These are phyloP conservation scores for Sequoiadendron giganteum DNA, from an alignment of 75 land plant species.

Conservation along the genomic window DNA sequence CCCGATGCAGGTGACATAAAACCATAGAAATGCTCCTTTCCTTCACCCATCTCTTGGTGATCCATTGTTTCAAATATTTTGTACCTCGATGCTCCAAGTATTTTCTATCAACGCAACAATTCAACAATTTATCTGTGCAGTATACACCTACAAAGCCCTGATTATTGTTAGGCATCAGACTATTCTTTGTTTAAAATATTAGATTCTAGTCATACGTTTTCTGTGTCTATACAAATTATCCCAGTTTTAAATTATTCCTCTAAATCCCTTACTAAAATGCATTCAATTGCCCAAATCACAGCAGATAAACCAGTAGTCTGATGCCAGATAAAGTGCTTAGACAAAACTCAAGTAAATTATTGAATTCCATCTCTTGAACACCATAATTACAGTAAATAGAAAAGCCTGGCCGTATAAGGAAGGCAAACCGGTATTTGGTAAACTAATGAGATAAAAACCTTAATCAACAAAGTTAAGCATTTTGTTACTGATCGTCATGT, in stretches of 20 bases:
- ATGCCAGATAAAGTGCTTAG: not conserved
- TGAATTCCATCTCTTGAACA: not conserved
- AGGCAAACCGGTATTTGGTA: not conserved
- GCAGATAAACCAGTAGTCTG: not conserved
- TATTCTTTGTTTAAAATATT: not conserved
- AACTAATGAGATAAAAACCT: not conserved
- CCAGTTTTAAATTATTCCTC: not conserved
- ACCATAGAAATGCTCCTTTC: slow-evolving; percentile 9
- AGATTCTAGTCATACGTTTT: not conserved
- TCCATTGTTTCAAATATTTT: slow-evolving; percentile 3
- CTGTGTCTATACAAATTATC: not conserved
- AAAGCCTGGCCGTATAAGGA: not conserved
- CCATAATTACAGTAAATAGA: not conserved
- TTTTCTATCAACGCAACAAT: not conserved
- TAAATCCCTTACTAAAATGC: not conserved
- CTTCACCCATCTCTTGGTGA: slow-evolving; percentile 5
- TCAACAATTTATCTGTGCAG: not conserved
- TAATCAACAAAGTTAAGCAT: not conserved
- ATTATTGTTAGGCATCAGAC: not conserved
- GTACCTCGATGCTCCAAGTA: not conserved
- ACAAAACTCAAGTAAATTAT: not conserved
- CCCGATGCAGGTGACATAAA: not conserved
- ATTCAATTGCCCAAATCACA: not conserved
- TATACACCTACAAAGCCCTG: not conserved
- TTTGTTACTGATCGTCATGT: not conserved